Base-by-base conservation (phyloP, 768 basidiomycete genomes). In the Hypsizygus marmoreus region DNA sequence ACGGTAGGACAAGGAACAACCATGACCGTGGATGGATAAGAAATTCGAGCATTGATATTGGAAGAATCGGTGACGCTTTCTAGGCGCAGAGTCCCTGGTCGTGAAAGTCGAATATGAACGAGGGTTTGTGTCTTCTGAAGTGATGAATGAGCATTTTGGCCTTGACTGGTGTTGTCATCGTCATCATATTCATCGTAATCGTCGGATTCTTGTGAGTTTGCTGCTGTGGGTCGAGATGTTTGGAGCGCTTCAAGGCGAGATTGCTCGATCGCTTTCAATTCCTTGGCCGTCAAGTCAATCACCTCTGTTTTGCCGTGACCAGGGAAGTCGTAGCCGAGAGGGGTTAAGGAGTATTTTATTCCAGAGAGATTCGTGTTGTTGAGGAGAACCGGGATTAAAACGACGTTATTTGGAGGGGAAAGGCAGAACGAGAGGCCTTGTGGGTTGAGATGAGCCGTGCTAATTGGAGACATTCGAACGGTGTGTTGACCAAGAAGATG, bases 391-490 rank as follows among this genome's bases (percentile, higher is more conserved):
- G 95, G 95, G 36, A 97, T 70, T 42, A 91, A 77, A 23, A 88
- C 79, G 33, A 71, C 70, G 41, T 75, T 72, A 6, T 69, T 65
- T 8, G 73, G 67, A 14, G 72, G 60, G 1, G 86, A 72, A 14
- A 95, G 73, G 57, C 92, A 95, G 62, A 85, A 94, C 3, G 81
- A 82, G 40, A 81, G 73, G 11, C 68, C 74, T 47, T 85, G 74
- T 9, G 91, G 91, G 56, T 95, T 95, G 33, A 98, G 73, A 16
- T 86, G 84, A 4, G 94, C 95, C 2, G 94, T 97, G 62, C 93
- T 91, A 56, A 91, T 92, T 8, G 94, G 94, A 0, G 92, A 91
- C 79, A 95, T 86, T 53, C 88, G 83, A 40, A 98, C 87, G 0
- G 91, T 94, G 60, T 95, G 91, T 63, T 93, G 86, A 25, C 95